A percentile compares a stretch with the other conserved stretches of the same genome.
These are phyloP conservation scores for Aspergillus tanneri DNA, from an alignment of 2,329 filamentous ascomycete genomes.

Conservation along the genomic window DNA sequence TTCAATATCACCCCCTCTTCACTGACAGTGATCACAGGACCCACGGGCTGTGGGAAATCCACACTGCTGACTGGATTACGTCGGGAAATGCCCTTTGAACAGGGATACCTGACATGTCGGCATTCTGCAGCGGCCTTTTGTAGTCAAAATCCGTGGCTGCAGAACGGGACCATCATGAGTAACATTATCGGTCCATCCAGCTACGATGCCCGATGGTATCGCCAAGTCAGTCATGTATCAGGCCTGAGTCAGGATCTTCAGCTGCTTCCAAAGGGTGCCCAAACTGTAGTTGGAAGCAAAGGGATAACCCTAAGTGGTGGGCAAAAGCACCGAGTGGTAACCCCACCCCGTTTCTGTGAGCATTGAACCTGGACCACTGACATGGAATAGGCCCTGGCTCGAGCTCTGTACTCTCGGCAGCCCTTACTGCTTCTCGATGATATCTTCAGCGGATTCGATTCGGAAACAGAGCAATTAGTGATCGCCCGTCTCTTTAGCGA, in stretches of 20 bases:
- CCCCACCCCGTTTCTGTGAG: not conserved
- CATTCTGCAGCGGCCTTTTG: slow-evolving; percentile 41
- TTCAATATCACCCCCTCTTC: slow-evolving; percentile 44
- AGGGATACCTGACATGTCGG: slow-evolving; percentile 35
- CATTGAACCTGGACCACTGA: not conserved
- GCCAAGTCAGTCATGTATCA: slow-evolving; percentile 25
- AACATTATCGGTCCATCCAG: slow-evolving; percentile 41
- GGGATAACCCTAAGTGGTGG: slow-evolving; percentile 20
- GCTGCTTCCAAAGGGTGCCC: slow-evolving; percentile 20
- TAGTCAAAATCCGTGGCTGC: slow-evolving; percentile 43
- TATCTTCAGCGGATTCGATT: slow-evolving; percentile 39
- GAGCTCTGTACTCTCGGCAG: slow-evolving; percentile 33
- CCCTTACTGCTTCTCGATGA: slow-evolving; percentile 39
- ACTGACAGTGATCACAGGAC: slow-evolving; percentile 52
- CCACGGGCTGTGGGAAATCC: slow-evolving; percentile 55
- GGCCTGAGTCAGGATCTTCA: slow-evolving; percentile 25
- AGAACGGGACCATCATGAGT: slow-evolving; percentile 43
- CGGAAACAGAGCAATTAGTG: slow-evolving; percentile 28
- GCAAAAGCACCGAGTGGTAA: not conserved
- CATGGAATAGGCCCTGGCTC: slow-evolving; percentile 24
- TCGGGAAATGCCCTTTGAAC: slow-evolving; percentile 41
- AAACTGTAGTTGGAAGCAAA: slow-evolving; percentile 22
- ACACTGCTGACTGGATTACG: slow-evolving; percentile 50
- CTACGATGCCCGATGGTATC: slow-evolving; percentile 40
- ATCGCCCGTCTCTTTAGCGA: not conserved